Conservation (phyloP, 2,329 filamentous ascomycete genomes). For the Bipolaris bicolor region DNA sequence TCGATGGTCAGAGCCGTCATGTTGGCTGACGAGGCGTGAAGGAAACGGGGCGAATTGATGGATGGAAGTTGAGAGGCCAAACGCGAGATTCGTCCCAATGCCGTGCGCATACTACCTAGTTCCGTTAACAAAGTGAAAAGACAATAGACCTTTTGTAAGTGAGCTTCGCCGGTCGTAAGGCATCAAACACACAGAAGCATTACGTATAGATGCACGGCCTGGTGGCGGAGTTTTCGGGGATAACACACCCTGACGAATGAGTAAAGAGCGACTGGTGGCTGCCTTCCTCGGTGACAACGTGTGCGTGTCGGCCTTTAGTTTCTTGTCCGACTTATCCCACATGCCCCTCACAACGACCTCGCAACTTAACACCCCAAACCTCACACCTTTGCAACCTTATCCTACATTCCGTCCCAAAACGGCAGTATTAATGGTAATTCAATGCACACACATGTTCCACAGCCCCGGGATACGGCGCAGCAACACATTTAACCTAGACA, state of each 20-base stretch:
- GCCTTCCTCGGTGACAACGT: neutral
- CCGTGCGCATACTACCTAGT: slow-evolving; percentile 10
- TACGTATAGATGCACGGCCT: neutral
- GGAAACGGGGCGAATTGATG: slow-evolving; percentile 6
- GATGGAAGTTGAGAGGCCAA: slow-evolving; percentile 20
- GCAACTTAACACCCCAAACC: neutral
- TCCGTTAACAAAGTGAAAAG: neutral
- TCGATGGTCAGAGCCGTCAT: slow-evolving; percentile 56
- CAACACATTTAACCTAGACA: neutral
- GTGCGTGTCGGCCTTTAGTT: neutral
- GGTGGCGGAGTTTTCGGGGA: slow-evolving; percentile 3
- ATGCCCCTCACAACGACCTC: neutral
- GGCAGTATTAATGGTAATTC: slow-evolving; percentile 16
- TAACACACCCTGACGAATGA: slow-evolving; percentile 2
- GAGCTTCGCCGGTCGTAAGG: neutral
- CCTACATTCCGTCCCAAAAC: neutral
- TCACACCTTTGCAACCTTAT: neutral
- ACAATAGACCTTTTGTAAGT: neutral
- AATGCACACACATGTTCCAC: neutral
- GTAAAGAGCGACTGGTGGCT: neutral
- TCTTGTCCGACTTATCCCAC: neutral
- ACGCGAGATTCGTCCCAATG: slow-evolving; percentile 21
- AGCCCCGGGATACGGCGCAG: slow-evolving; percentile 3
- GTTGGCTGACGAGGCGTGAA: slow-evolving; percentile 35
- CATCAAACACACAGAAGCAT: neutral